These are phyloP conservation scores for Rhodotorula sp. DNA, from an alignment of 1,284 basidiomycete genomes.

Conservation along the genomic window DNA sequence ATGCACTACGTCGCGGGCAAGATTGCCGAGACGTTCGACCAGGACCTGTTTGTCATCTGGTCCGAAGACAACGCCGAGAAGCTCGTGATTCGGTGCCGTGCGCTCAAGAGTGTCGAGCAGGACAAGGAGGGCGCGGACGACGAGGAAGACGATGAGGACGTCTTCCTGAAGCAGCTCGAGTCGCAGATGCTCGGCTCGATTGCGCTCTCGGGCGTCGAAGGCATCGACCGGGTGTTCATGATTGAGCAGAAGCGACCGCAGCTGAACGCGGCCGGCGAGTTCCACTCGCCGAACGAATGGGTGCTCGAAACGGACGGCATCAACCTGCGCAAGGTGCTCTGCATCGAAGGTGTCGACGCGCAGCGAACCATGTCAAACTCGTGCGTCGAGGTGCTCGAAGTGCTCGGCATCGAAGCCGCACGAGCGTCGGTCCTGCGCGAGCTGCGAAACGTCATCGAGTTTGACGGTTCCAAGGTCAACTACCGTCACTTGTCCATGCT, in stretches of 20 bases:
- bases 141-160: constrained; percentile 89
- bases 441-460: constrained; percentile 90
- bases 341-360: constrained; percentile 91
- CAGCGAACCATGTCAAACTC: constrained; percentile 93
- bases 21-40: constrained; percentile 92
- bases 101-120: constrained; percentile 54
- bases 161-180: constrained; percentile 93
- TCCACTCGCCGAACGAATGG: constrained; percentile 72
- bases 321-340: constrained; percentile 90
- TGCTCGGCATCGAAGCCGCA: constrained; percentile 97
- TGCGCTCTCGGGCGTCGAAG: constrained; percentile 85
- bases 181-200: constrained; percentile 97
- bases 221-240: constrained; percentile 91
- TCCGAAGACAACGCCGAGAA: constrained; percentile 98
- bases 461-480: constrained; percentile 99
- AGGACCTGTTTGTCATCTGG: constrained; percentile 97
- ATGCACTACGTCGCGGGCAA: constrained; percentile 94
- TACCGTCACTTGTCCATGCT: constrained; percentile 94
- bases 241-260: constrained; percentile 77
- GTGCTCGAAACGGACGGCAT: constrained; percentile 96
- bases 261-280: constrained; percentile 56
- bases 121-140: constrained; percentile 74
- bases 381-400: constrained; percentile 91
- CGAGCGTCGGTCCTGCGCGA: constrained; percentile 91
- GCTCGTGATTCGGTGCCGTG: constrained; percentile 91